Conservation (phyloP, 2,329 filamentous ascomycete genomes). For the Eutypa lata region DNA sequence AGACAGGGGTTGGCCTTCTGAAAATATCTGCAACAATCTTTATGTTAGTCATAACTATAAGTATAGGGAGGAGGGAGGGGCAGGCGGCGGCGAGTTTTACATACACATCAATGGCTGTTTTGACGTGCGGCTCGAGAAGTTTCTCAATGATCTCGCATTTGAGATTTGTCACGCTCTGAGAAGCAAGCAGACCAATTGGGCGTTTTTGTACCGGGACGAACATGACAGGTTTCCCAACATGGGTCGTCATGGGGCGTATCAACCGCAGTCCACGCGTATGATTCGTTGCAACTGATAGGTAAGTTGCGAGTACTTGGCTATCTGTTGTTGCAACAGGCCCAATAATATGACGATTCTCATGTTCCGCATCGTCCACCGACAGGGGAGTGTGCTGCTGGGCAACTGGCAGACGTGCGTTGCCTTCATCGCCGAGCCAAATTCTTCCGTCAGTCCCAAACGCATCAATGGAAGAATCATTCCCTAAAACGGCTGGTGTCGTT, state of each 20-base stretch:
- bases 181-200: slow-evolving; percentile 38
- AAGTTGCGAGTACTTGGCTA: slow-evolving; percentile 58
- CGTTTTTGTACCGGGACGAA: slow-evolving; percentile 46
- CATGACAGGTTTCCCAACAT: slow-evolving; percentile 32
- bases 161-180: slow-evolving; percentile 31
- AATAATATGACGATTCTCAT: slow-evolving; percentile 51
- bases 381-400: slow-evolving; percentile 5
- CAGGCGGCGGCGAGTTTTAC: too few relatives aligned
- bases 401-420: background rate
- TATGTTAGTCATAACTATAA: too few relatives aligned
- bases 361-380: slow-evolving; percentile 30
- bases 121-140: slow-evolving; percentile 52
- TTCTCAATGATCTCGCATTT: slow-evolving; percentile 57
- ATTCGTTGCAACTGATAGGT: slow-evolving; percentile 42
- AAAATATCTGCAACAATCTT: slow-evolving; percentile 46
- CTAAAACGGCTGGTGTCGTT: too few relatives aligned
- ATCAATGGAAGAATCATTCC: slow-evolving; percentile 10
- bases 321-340: slow-evolving; percentile 58
- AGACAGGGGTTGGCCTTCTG: slow-evolving; percentile 57
- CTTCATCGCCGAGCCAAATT: background rate
- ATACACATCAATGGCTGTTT: slow-evolving; percentile 47
- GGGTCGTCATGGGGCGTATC: slow-evolving; percentile 17
- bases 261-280: slow-evolving; percentile 19
- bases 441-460: background rate
- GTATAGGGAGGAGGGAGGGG: too few relatives aligned